Percentiles rank a stretch among this genome's conserved stretches.
Evolutionary conservation across 2,329 filamentous ascomycete genomes (phyloP).

Genomic region (Botrytis sinoallii): DNA sequence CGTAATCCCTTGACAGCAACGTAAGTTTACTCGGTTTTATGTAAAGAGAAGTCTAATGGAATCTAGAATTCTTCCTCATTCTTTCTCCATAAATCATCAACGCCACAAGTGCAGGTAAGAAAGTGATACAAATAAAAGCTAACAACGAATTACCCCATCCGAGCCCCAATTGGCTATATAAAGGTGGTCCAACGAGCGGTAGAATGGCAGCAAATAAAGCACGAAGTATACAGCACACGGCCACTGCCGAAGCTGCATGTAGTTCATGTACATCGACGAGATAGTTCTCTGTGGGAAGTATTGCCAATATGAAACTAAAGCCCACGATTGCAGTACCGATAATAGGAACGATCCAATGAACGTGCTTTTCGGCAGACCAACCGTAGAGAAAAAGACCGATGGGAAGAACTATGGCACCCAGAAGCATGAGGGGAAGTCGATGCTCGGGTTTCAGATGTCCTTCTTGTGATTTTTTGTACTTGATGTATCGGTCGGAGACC

Average conservation of each 20-base stretch:
- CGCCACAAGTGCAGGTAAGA: constrained; percentile 46
- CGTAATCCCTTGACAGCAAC: background rate
- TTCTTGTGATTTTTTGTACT: constrained; percentile 9
- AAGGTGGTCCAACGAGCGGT: constrained; percentile 46
- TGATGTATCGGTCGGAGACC: constrained; percentile 1
- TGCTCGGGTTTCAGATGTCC: constrained; percentile 38
- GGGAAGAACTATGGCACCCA: constrained; percentile 41
- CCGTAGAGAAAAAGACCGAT: constrained; percentile 50
- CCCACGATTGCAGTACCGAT: constrained; percentile 42
- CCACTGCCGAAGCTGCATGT: constrained; percentile 41
- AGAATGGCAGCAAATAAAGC: constrained; percentile 48
- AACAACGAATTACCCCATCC: constrained; percentile 49
- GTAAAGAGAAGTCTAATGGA: background rate
- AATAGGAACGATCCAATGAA: constrained; percentile 45
- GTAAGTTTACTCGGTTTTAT: background rate
- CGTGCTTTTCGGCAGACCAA: constrained; percentile 42
- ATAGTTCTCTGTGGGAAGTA: constrained; percentile 44
- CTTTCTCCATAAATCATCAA: constrained; percentile 43
- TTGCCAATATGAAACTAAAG: constrained; percentile 42
- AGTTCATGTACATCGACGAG: constrained; percentile 43
- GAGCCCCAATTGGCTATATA: constrained; percentile 43
- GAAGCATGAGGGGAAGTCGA: constrained; percentile 43
- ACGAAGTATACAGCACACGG: constrained; percentile 41
- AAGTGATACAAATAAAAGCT: constrained; percentile 46
- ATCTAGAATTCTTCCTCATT: background rate